Percentiles rank a stretch among this genome's conserved stretches.
Evolutionary conservation across 1,139 yeast genomes (phyloP).

Genomic region (Nakaseomyces nivariensis): DNA sequence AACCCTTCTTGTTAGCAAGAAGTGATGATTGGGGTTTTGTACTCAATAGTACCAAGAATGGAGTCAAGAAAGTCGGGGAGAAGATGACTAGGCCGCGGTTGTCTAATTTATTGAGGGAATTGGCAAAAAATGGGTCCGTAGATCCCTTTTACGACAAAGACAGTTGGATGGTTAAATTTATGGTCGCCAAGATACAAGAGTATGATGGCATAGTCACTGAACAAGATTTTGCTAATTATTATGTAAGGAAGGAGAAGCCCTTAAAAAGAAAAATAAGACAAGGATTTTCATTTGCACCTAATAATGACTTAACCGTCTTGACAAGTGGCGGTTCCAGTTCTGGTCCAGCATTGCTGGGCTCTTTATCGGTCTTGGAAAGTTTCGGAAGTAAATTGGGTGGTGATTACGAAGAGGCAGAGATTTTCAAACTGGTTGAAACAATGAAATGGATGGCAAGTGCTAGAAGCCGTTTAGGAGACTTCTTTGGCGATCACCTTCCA

Average conservation of each 20-base stretch:
- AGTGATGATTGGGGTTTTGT: constrained; percentile 48
- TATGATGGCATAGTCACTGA: constrained; percentile 54
- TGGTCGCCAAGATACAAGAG: constrained; percentile 38
- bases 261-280: constrained; percentile 32
- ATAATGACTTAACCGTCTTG: constrained; percentile 44
- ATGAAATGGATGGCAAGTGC: constrained; percentile 93
- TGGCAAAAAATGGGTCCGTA: constrained; percentile 68
- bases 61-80: constrained; percentile 46
- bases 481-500: constrained; percentile 26
- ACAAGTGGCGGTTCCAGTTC: constrained; percentile 74
- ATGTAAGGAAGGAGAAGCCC: constrained; percentile 48
- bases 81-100: constrained; percentile 45
- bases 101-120: constrained; percentile 55
- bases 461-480: constrained; percentile 73
- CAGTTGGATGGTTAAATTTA: constrained; percentile 56
- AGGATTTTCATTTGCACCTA: constrained; percentile 22
- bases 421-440: constrained; percentile 67
- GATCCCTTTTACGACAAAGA: constrained; percentile 75
- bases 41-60: constrained; percentile 28
- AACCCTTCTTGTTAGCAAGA: constrained; percentile 29
- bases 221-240: constrained; percentile 57
- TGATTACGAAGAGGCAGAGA: constrained; percentile 39
- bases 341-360: constrained; percentile 75
- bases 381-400: constrained; percentile 35
- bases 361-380: constrained; percentile 48